A percentile compares a stretch with the other conserved stretches of the same genome.
phyloP scores from a whole-genome alignment of 148 eudicot genomes.

The Selenicereus undatus region DNA sequence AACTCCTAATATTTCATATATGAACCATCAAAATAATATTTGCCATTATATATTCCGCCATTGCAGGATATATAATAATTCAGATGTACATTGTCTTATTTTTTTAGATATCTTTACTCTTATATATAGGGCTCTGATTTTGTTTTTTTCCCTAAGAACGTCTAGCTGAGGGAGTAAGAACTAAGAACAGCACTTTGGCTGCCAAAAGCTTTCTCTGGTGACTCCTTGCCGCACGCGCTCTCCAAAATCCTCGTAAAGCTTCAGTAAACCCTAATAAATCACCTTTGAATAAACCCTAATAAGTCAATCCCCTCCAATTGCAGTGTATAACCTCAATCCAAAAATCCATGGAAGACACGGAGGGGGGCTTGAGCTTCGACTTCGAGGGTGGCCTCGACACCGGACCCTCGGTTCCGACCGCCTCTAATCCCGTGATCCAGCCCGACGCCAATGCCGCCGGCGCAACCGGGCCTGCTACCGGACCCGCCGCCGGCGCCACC shows the following conservation, averaged over 20 bases:
- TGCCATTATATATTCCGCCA: too few species aligned
- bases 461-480: slow-evolving; percentile 22
- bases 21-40: too few species aligned
- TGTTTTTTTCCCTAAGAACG: too few species aligned
- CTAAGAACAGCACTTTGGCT: too few species aligned
- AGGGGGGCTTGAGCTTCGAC: slow-evolving; percentile 88
- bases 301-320: not conserved
- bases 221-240: not conserved
- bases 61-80: too few species aligned
- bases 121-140: too few species aligned
- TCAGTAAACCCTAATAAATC: slow-evolving; percentile 4
- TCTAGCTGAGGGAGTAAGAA: too few species aligned
- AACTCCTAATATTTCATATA: too few species aligned
- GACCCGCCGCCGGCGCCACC: slow-evolving; percentile 14
- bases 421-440: slow-evolving; percentile 58
- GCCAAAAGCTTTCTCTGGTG: not conserved
- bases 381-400: slow-evolving; percentile 90
- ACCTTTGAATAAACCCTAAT: not conserved
- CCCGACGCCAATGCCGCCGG: slow-evolving; percentile 32
- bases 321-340: not conserved
- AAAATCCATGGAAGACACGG: slow-evolving; percentile 73
- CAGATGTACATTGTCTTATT: too few species aligned
- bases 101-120: too few species aligned
- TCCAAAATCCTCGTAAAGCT: not conserved
- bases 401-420: slow-evolving; percentile 56